Conservation (phyloP, 192 early-diverging fungal genomes). For the Coemansia sp. region DNA sequence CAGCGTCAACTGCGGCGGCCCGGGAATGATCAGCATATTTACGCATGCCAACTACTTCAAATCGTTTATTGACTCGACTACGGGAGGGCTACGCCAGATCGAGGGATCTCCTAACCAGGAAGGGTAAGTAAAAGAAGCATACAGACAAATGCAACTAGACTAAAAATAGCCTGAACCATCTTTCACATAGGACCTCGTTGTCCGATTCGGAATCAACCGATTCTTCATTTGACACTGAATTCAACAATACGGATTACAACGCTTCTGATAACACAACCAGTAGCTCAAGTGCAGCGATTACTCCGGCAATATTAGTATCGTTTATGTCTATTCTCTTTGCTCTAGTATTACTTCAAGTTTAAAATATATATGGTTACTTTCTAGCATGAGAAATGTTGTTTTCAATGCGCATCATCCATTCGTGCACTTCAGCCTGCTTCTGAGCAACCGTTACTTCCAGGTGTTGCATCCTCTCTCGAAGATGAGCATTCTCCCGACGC, state of each 20-base stretch:
- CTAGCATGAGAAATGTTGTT: conserved; percentile 13
- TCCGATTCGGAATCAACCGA: no score
- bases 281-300: no score
- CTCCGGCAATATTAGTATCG: no score
- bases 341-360: no score
- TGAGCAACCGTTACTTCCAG: conserved; percentile 41
- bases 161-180: no score
- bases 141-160: no score
- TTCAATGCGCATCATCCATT: conserved; percentile 46
- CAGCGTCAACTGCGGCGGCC: conserved; percentile 37
- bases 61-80: conserved; percentile 46
- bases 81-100: conserved; percentile 36
- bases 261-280: no score
- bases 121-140: conserved; percentile 26
- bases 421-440: conserved; percentile 42
- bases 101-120: conserved; percentile 12
- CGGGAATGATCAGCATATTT: conserved; percentile 51
- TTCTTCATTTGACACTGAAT: no score
- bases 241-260: no score
- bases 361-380: background rate
- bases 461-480: conserved; percentile 32
- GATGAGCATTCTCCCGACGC: conserved; percentile 36
- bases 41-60: conserved; percentile 48
- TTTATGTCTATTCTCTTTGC: no score
- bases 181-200: no score